These are phyloP conservation scores for Acmispon strigosus DNA, from an alignment of 306 rosid species.

Conservation along the genomic window DNA sequence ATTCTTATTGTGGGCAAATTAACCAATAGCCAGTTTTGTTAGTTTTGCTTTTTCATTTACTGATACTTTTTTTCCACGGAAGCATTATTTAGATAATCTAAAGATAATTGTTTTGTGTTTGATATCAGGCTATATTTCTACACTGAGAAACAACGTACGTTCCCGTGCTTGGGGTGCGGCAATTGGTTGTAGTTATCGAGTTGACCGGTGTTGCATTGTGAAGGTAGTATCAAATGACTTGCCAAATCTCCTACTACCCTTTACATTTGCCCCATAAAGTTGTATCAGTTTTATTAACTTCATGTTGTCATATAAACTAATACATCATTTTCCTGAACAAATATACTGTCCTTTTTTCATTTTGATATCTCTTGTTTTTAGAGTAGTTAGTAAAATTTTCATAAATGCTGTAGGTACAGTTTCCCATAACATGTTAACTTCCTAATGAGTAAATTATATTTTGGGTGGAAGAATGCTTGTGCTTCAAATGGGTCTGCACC, in stretches of 20 bases:
- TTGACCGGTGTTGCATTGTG: conserved; percentile 86
- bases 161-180: conserved; percentile 99
- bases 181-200: conserved; percentile 87
- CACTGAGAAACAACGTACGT: conserved; percentile 86
- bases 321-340: neutral
- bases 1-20: neutral
- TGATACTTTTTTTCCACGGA: neutral
- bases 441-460: neutral
- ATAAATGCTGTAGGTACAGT: neutral
- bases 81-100: conserved; percentile 19
- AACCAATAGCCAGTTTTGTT: neutral
- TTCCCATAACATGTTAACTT: neutral
- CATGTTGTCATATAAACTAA: neutral
- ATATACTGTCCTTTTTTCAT: neutral
- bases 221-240: conserved; percentile 47
- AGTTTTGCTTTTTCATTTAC: conserved; percentile 3
- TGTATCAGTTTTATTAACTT: neutral
- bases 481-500: neutral
- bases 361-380: neutral
- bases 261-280: neutral
- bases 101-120: conserved; percentile 4
- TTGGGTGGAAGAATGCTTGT: neutral
- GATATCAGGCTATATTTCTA: conserved; percentile 73
- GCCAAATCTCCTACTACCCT: conserved; percentile 8
- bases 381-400: conserved; percentile 3